Evolutionary conservation across 805 yeast genomes (phyloP).

Genomic region (Grigorovia transvaalensis): DNA sequence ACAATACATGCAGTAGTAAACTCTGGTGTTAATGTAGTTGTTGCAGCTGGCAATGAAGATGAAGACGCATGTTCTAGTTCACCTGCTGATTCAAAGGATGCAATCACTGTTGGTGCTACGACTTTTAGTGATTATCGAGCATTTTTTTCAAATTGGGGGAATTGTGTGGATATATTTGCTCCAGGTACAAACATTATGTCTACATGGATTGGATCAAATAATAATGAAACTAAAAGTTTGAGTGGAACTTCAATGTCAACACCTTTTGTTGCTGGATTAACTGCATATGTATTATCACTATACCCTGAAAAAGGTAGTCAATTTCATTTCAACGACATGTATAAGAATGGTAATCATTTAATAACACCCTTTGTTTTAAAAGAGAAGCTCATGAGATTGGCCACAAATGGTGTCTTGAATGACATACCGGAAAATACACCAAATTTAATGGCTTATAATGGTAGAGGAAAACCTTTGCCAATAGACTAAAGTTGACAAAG

Average conservation of each 20-base stretch:
- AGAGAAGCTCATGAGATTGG: slow-evolving; percentile 58
- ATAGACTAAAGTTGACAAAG: neutral
- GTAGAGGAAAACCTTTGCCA: slow-evolving; percentile 62
- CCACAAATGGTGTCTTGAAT: slow-evolving; percentile 45
- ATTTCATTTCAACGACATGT: slow-evolving; percentile 31
- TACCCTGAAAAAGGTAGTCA: slow-evolving; percentile 65
- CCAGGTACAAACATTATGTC: slow-evolving; percentile 88
- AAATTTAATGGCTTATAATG: slow-evolving; percentile 65
- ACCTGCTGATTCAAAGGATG: slow-evolving; percentile 75
- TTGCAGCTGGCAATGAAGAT: slow-evolving; percentile 92
- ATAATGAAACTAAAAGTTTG: slow-evolving; percentile 62
- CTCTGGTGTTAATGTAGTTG: slow-evolving; percentile 83
- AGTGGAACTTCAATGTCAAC: slow-evolving; percentile 99
- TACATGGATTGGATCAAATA: slow-evolving; percentile 60
- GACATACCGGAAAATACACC: slow-evolving; percentile 67
- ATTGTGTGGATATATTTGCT: slow-evolving; percentile 90
- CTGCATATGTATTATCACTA: slow-evolving; percentile 77
- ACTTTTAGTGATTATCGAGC: slow-evolving; percentile 83
- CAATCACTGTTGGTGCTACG: slow-evolving; percentile 92
- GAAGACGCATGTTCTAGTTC: slow-evolving; percentile 85
- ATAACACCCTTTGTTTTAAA: slow-evolving; percentile 63
- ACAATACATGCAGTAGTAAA: slow-evolving; percentile 82
- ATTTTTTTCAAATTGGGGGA: slow-evolving; percentile 88
- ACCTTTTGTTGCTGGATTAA: slow-evolving; percentile 86
- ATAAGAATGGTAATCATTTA: slow-evolving; percentile 21